These are phyloP conservation scores for Hyparrhenia diplandra DNA, from an alignment of 176 grass and related monocot species.

Conservation along the genomic window DNA sequence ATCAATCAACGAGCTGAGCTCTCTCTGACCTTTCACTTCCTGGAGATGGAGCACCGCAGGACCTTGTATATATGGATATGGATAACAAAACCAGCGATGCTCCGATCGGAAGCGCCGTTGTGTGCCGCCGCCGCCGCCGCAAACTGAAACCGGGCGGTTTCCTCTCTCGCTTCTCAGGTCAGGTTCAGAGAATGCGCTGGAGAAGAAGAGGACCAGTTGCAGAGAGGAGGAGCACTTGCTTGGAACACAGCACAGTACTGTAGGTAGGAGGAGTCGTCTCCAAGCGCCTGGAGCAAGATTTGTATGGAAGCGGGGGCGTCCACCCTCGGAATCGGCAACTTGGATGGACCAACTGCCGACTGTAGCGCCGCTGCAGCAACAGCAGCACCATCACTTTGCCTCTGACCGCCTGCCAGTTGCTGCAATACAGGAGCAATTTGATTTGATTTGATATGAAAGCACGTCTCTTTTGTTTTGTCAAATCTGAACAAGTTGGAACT, in stretches of 20 bases:
- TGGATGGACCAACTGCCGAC: too few species aligned
- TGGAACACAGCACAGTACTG: too few species aligned
- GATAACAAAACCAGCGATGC: not conserved
- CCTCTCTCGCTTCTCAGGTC: too few species aligned
- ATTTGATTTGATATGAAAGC: too few species aligned
- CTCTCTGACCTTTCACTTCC: not conserved
- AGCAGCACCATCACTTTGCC: too few species aligned
- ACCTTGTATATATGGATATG: not conserved
- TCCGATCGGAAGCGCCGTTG: not conserved
- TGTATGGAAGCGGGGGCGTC: slow-evolving; percentile 21
- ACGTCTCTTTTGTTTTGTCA: too few species aligned
- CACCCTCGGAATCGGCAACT: slow-evolving; percentile 15
- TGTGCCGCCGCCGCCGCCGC: not conserved
- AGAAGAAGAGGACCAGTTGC: too few species aligned
- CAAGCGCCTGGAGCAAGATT: not conserved
- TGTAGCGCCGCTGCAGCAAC: too few species aligned
- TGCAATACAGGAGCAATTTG: too few species aligned
- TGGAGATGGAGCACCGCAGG: not conserved
- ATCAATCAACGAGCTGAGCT: not conserved
- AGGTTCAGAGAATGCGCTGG: too few species aligned
- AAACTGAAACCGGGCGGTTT: not conserved
- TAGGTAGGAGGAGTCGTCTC: not conserved
- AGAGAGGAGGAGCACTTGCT: not conserved
- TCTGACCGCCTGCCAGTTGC: too few species aligned
- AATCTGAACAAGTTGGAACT: too few species aligned